A percentile compares a stretch with the other conserved stretches of the same genome.
Conservation (phyloP, 225 moss, liverwort and hornwort genomes). For the Thuidium tamariscinum region DNA sequence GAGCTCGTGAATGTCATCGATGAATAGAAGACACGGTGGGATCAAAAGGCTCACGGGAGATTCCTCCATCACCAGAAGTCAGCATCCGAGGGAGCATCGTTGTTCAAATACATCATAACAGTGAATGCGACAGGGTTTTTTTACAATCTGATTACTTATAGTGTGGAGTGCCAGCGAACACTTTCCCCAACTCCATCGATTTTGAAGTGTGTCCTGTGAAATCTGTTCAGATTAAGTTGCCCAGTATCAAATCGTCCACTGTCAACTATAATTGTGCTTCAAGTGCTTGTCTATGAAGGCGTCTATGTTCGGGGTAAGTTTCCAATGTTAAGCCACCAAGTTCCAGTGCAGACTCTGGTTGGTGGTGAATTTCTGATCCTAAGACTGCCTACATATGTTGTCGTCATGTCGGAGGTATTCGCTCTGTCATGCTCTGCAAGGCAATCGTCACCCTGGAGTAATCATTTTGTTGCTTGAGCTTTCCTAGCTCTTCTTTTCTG, state of each 20-base stretch:
- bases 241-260: slow-evolving; percentile 1
- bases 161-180: slow-evolving; percentile 50
- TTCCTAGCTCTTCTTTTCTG: neutral
- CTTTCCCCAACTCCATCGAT: slow-evolving; percentile 39
- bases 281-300: slow-evolving; percentile 17
- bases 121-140: slow-evolving; percentile 22
- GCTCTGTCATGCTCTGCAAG: neutral
- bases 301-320: slow-evolving; percentile 12
- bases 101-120: neutral
- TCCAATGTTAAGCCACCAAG: neutral
- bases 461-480: slow-evolving; percentile 12
- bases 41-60: neutral
- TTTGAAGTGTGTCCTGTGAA: slow-evolving; percentile 55
- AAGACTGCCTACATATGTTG: slow-evolving; percentile 7
- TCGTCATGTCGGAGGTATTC: slow-evolving; percentile 14
- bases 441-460: neutral
- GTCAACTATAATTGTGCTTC: slow-evolving; percentile 25
- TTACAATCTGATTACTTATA: slow-evolving; percentile 39
- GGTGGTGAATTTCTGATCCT: slow-evolving; percentile 2
- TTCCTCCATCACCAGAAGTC: neutral
- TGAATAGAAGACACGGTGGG: slow-evolving; percentile 24
- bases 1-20: slow-evolving; percentile 98
- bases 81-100: neutral
- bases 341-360: slow-evolving; percentile 8
- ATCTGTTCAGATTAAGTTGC: neutral